A percentile compares a stretch with the other conserved stretches of the same genome.
Conservation (phyloP, 768 basidiomycete genomes). For the Xerocomellus intermedius region DNA sequence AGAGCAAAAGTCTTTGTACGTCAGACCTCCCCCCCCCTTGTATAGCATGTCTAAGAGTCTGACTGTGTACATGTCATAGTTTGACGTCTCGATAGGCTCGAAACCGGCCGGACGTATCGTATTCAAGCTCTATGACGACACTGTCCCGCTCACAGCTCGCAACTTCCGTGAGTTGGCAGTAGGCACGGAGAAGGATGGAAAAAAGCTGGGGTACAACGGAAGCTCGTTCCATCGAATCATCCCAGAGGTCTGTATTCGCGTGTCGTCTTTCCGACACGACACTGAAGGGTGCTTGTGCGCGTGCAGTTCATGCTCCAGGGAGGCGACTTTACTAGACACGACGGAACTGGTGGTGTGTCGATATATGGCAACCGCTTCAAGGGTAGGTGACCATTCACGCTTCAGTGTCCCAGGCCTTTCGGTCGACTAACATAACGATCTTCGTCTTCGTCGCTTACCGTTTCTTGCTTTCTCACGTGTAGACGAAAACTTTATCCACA, state of each 20-base stretch:
- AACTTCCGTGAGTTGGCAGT: constrained; percentile 84
- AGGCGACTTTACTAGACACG: constrained; percentile 75
- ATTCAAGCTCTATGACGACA: constrained; percentile 81
- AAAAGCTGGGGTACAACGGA: constrained; percentile 70
- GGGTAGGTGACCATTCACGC: constrained; percentile 41
- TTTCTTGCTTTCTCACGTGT: not conserved
- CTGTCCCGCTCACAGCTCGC: constrained; percentile 74
- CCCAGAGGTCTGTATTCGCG: constrained; percentile 45
- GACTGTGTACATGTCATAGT: constrained; percentile 37
- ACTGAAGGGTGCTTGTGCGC: not conserved
- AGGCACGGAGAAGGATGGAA: constrained; percentile 38
- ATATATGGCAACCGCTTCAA: constrained; percentile 82
- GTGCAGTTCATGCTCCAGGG: constrained; percentile 83
- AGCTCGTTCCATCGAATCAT: constrained; percentile 74
- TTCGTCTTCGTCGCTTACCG: not conserved
- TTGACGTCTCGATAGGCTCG: constrained; percentile 61
- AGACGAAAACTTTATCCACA: constrained; percentile 72
- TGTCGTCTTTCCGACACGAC: not conserved
- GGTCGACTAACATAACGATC: not conserved
- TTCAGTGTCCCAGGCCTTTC: not conserved
- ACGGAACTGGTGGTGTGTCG: constrained; percentile 82
- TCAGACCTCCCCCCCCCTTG: constrained; percentile 17
- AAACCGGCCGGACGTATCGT: constrained; percentile 66
- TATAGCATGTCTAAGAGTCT: not conserved
- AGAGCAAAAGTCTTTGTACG: constrained; percentile 34